These are phyloP conservation scores for Wickerhamiella slavikovae DNA, from an alignment of 805 yeast species.

Conservation along the genomic window DNA sequence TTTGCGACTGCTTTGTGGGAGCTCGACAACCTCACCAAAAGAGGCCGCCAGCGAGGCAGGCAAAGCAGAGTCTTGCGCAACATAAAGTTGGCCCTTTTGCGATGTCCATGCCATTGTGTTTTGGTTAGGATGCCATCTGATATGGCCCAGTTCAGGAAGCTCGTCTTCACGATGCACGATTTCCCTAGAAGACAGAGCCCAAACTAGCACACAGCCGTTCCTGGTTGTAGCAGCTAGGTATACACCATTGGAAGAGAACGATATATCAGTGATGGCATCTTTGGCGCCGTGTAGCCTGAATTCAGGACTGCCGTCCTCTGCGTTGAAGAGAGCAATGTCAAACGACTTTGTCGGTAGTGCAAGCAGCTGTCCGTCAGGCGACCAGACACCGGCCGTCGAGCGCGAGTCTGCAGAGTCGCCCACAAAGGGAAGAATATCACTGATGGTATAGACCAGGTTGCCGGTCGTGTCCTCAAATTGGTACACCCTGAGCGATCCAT, in stretches of 20 bases:
- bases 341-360: constrained; percentile 38
- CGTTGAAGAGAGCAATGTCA: constrained; percentile 14
- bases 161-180: constrained; percentile 19
- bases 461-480: constrained; percentile 9
- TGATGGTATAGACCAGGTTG: constrained; percentile 10
- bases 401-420: constrained; percentile 19
- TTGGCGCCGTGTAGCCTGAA: constrained; percentile 12
- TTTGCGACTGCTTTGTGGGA: constrained; percentile 3
- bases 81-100: constrained; percentile 15
- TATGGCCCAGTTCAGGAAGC: constrained; percentile 6
- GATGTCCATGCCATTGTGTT: constrained; percentile 17
- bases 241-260: constrained; percentile 42
- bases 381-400: constrained; percentile 46
- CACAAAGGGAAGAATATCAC: constrained; percentile 14
- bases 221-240: constrained; percentile 37
- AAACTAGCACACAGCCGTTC: constrained; percentile 31
- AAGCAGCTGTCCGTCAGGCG: constrained; percentile 43
- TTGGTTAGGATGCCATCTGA: constrained; percentile 22
- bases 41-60: constrained; percentile 11
- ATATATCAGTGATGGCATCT: constrained; percentile 26
- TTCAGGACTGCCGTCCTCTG: constrained; percentile 12
- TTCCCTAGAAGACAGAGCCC: constrained; percentile 26
- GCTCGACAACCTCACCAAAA: constrained; percentile 10
- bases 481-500: constrained; percentile 18
- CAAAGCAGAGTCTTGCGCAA: constrained; percentile 6